Evolutionary conservation across 2,329 filamentous ascomycete species (phyloP).

Genomic region (Claviceps sp.): DNA sequence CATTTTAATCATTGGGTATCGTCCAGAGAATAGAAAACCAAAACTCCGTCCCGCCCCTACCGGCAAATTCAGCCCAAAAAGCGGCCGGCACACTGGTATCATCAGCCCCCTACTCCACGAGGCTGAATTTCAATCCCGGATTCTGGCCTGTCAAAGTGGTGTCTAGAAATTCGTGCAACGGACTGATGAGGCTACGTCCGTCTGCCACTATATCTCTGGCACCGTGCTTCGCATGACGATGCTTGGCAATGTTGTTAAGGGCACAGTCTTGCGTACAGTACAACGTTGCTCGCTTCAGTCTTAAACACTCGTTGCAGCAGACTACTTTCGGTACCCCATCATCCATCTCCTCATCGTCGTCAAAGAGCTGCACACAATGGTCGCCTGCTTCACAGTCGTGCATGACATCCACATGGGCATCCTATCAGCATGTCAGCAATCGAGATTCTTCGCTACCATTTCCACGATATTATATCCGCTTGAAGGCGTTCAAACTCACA

Average conservation of each 20-base stretch:
- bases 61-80: neutral
- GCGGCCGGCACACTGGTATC: neutral
- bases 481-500: constrained; percentile 18
- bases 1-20: neutral
- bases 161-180: constrained; percentile 14
- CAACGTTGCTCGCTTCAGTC: constrained; percentile 20
- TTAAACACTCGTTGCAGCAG: constrained; percentile 29
- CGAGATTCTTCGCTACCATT: neutral
- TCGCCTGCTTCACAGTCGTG: constrained; percentile 29
- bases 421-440: constrained; percentile 19
- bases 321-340: constrained; percentile 17
- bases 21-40: neutral
- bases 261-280: constrained; percentile 32
- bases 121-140: constrained; percentile 19
- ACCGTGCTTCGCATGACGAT: constrained; percentile 21
- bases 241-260: constrained; percentile 25
- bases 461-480: too few species aligned
- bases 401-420: constrained; percentile 22
- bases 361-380: constrained; percentile 24
- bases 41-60: neutral
- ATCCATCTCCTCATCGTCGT: constrained; percentile 27
- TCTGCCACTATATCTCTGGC: constrained; percentile 13
- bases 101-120: neutral
- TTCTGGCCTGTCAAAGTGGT: constrained; percentile 18
- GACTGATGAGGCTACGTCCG: constrained; percentile 10